Evolutionary conservation across 2,329 filamentous ascomycete genomes (phyloP), one percentile per base, ranked within the genome.

Genomic region (Ophiocordyceps camponoti-saundersi): DNA sequence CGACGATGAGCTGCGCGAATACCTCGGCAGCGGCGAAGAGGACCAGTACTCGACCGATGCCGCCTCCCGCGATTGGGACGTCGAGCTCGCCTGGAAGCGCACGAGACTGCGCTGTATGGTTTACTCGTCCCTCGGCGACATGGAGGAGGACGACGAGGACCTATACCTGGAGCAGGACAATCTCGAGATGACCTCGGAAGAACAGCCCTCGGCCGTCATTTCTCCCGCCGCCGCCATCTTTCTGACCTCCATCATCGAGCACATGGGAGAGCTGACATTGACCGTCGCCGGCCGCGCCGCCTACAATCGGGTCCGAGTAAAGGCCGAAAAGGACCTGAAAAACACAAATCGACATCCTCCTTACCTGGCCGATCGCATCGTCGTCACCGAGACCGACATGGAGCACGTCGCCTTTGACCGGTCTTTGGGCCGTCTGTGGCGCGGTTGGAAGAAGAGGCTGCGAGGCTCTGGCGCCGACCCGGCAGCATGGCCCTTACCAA

Each of bases 101-200:
- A 92, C 89, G 0, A 79, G 92, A 47, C 67, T 98, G 56, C 79
- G 92, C 50, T 95, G 92, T 62, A 98, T 98, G 92, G 90, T 98
- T 21, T 96, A 96, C 61, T 96, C 89, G 10, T 89, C 92, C 10
- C 70, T 98, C 7, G 92, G 92, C 42, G 90, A 98, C 59, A 80
- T 98, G 74, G 93, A 98, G 62, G 92, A 98, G 65, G 89, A 96
- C 54, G 92, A 98, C 53, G 92, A 96, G 62, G 90, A 95, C 58
- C 79, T 80, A 45, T 86, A 86, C 57, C 84, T 93, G 59, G 80
- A 88, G 52, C 79, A 87, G 56, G 87, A 92, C 48, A 77, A 85
- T 40, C 70, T 90, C 12, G 75, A 79, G 36, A 68, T 72, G 44
- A 70, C 71, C 46, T 67, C 65, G 22, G 68, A 73, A 40, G 77